phyloP scores from a whole-genome alignment of 306 rosid genomes.

The Rosa chinensis region DNA sequence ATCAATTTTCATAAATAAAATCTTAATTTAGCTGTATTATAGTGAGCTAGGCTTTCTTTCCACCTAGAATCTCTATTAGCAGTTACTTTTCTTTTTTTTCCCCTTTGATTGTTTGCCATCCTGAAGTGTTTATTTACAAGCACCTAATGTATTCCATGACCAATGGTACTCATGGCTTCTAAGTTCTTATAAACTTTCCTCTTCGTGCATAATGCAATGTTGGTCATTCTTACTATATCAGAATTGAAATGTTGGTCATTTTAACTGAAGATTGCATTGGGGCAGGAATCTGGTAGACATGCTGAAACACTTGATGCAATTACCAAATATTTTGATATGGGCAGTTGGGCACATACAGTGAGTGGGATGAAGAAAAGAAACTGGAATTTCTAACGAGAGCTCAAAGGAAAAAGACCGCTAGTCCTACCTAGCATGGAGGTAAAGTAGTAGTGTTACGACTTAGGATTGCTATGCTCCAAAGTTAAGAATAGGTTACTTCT shows the following conservation, averaged over 20 bases:
- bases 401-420: constrained; percentile 90
- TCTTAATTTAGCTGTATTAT: not conserved
- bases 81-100: not conserved
- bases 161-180: constrained; percentile 2
- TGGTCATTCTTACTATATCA: constrained; percentile 69
- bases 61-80: not conserved
- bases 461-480: not conserved
- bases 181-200: constrained; percentile 22
- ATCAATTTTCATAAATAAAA: not conserved
- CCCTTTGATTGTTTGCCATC: not conserved
- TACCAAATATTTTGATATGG: constrained; percentile 75
- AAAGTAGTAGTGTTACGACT: constrained; percentile 9
- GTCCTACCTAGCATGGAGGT: constrained; percentile 82
- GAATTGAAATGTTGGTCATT: constrained; percentile 35
- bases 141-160: not conserved
- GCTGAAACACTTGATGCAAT: constrained; percentile 89
- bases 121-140: constrained; percentile 2
- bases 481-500: constrained; percentile 1
- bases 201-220: constrained; percentile 55
- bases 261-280: constrained; percentile 26
- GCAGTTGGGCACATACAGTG: constrained; percentile 54
- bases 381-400: constrained; percentile 79
- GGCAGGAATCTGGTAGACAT: constrained; percentile 90
- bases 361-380: constrained; percentile 95
- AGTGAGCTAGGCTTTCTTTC: not conserved